A percentile compares a stretch with the other conserved stretches of the same genome.
Evolutionary conservation across 495 filamentous ascomycete genomes (phyloP).

Genomic region (Neurospora hispaniola): DNA sequence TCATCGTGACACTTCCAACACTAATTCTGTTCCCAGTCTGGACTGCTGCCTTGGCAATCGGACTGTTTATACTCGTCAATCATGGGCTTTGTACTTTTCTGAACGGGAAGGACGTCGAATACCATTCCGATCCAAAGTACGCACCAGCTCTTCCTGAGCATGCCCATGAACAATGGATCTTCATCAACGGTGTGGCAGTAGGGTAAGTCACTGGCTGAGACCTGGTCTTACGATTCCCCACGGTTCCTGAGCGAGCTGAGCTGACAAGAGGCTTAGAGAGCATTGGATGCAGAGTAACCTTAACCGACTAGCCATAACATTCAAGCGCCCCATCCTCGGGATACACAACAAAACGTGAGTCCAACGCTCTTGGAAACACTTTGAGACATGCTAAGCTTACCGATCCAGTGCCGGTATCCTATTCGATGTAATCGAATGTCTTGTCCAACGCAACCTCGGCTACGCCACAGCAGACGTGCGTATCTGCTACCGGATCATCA

Average conservation of each 20-base stretch:
- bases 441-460: slow-evolving; percentile 64
- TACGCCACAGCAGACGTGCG: slow-evolving; percentile 65
- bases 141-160: slow-evolving; percentile 31
- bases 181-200: slow-evolving; percentile 58
- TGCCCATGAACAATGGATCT: slow-evolving; percentile 60
- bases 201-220: slow-evolving; percentile 32
- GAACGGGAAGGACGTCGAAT: slow-evolving; percentile 35
- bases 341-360: slow-evolving; percentile 68
- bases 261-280: slow-evolving; percentile 22
- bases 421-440: slow-evolving; percentile 66
- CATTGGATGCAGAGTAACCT: slow-evolving; percentile 59
- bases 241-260: background rate
- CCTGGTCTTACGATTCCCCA: background rate
- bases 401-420: slow-evolving; percentile 42
- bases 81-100: slow-evolving; percentile 37
- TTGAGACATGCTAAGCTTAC: slow-evolving; percentile 1
- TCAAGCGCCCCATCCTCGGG: slow-evolving; percentile 63
- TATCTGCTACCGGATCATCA: slow-evolving; percentile 43
- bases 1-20: slow-evolving; percentile 40
- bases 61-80: slow-evolving; percentile 35
- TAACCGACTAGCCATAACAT: slow-evolving; percentile 61
- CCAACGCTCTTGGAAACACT: background rate
- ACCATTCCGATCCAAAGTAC: slow-evolving; percentile 32
- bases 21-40: slow-evolving; percentile 41
- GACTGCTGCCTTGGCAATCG: slow-evolving; percentile 28